Evolutionary conservation across 2,329 filamentous ascomycete genomes (phyloP).

Genomic region (Zelopaecilomyces penicillatus): DNA sequence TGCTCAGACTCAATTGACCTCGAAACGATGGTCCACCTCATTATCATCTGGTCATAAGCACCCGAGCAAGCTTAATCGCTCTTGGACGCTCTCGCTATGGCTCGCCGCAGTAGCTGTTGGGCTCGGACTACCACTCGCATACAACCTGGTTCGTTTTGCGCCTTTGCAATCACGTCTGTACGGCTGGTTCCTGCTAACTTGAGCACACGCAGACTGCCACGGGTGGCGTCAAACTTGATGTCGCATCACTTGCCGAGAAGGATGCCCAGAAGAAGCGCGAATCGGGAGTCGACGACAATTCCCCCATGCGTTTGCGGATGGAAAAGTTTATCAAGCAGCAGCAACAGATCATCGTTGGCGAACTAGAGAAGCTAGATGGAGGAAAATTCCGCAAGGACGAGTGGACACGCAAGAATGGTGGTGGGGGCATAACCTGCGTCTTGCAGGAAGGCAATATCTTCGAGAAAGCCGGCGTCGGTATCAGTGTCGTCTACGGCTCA

Average conservation of each 20-base stretch:
- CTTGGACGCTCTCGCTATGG: constrained; percentile 17
- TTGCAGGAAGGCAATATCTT: constrained; percentile 95
- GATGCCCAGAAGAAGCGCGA: constrained; percentile 77
- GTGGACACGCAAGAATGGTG: constrained; percentile 81
- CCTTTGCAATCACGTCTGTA: background rate
- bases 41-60: constrained; percentile 14
- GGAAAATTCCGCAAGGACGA: constrained; percentile 73
- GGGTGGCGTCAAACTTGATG: constrained; percentile 44
- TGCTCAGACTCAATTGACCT: constrained; percentile 18
- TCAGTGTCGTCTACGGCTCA: constrained; percentile 87
- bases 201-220: constrained; percentile 28
- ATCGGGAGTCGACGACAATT: constrained; percentile 55
- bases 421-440: constrained; percentile 89
- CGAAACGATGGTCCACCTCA: constrained; percentile 17
- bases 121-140: constrained; percentile 44
- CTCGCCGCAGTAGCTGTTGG: constrained; percentile 37
- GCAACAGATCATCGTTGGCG: constrained; percentile 77
- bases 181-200: too few relatives aligned
- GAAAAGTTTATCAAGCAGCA: constrained; percentile 92
- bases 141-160: constrained; percentile 45
- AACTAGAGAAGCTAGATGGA: constrained; percentile 77
- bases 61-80: constrained; percentile 6
- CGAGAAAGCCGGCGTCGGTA: constrained; percentile 94
- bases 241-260: constrained; percentile 70
- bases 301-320: constrained; percentile 96